Evolutionary conservation across 768 basidiomycete genomes (phyloP).

Genomic region (Tulasnella sp.): DNA sequence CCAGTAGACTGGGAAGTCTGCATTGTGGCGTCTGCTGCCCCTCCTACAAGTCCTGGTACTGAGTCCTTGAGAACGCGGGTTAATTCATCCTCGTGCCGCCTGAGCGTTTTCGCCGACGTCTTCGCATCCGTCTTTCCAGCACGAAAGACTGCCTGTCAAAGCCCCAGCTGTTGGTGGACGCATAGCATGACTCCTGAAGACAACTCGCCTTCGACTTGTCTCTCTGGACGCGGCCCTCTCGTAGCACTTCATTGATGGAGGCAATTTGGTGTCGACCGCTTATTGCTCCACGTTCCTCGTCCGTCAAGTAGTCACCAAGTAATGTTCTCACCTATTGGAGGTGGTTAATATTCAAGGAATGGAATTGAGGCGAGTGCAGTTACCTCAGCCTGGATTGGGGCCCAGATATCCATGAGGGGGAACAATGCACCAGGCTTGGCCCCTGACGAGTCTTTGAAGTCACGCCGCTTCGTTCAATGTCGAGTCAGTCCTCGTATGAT

Average conservation of each 20-base stretch:
- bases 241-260: conserved; percentile 88
- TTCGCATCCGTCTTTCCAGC: conserved; percentile 84
- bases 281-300: conserved; percentile 73
- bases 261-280: conserved; percentile 81
- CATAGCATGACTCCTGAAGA: not conserved
- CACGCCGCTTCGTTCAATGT: conserved; percentile 55
- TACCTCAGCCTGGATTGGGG: conserved; percentile 83
- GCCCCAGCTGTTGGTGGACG: not conserved
- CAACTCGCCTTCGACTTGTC: conserved; percentile 67
- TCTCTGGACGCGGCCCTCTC: conserved; percentile 69
- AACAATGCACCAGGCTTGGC: conserved; percentile 69
- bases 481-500: not conserved
- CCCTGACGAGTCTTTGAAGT: conserved; percentile 81
- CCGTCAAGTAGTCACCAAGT: conserved; percentile 83
- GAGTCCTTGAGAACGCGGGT: conserved; percentile 77
- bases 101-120: conserved; percentile 55
- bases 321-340: conserved; percentile 63
- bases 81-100: conserved; percentile 75
- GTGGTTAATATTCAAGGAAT: conserved; percentile 11
- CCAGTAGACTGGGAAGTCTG: conserved; percentile 43
- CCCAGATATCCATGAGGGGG: conserved; percentile 81
- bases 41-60: conserved; percentile 86
- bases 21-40: conserved; percentile 48
- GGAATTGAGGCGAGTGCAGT: conserved; percentile 20
- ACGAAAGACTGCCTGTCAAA: conserved; percentile 63